phyloP scores from a whole-genome alignment of 192 early-diverging fungal genomes.

The Backusella luteola region DNA sequence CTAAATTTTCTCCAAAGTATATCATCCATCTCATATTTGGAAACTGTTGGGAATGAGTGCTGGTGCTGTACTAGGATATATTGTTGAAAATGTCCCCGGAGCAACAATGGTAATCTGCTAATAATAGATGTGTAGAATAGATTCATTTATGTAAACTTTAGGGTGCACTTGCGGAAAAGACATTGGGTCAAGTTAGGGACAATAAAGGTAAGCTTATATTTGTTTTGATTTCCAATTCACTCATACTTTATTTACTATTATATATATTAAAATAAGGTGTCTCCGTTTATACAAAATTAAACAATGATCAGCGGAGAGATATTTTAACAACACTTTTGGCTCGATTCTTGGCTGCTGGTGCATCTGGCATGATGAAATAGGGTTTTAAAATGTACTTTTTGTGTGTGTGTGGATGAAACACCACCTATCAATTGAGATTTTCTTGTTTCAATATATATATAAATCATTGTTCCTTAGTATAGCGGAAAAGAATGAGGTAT shows the following conservation, averaged over 20 bases:
- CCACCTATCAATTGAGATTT: background rate
- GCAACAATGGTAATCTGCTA: constrained; percentile 23
- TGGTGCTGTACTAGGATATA: constrained; percentile 33
- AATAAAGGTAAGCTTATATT: constrained; percentile 33
- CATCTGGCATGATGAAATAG: constrained; percentile 28
- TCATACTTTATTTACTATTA: background rate
- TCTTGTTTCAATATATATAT: background rate
- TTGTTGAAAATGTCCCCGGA: constrained; percentile 21
- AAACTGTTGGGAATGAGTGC: constrained; percentile 19
- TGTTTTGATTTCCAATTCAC: background rate
- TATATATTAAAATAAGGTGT: constrained; percentile 19
- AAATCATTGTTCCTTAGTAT: too few species aligned
- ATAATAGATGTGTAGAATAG: background rate
- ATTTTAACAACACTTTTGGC: constrained; percentile 31
- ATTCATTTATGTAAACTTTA: constrained; percentile 5
- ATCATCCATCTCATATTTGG: constrained; percentile 31
- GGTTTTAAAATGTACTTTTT: background rate
- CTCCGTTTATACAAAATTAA: constrained; percentile 36
- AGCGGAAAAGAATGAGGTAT: too few species aligned
- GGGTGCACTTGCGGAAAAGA: constrained; percentile 60
- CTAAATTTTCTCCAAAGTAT: constrained; percentile 8
- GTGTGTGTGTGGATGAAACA: background rate
- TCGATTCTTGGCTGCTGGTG: constrained; percentile 16
- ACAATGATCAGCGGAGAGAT: constrained; percentile 15
- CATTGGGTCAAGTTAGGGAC: constrained; percentile 64